Evolutionary conservation across 2,329 filamentous ascomycete genomes (phyloP).

Genomic region (Metarhizium brunneum): DNA sequence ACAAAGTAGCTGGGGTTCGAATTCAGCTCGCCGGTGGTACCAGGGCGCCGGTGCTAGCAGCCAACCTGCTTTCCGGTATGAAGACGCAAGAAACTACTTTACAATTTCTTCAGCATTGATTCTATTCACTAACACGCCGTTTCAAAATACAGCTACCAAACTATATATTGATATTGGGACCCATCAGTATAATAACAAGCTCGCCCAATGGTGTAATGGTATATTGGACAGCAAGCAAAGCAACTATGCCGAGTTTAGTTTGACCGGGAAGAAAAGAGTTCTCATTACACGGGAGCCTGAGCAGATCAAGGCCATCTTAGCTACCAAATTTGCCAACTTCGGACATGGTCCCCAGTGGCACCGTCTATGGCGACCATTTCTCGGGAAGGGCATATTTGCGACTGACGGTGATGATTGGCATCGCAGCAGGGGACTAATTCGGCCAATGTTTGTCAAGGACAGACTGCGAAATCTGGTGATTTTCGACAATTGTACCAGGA

Average conservation of each 20-base stretch:
- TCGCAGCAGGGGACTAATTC: slow-evolving; percentile 40
- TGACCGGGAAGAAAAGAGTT: slow-evolving; percentile 16
- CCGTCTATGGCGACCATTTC: slow-evolving; percentile 31
- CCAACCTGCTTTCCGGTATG: slow-evolving; percentile 25
- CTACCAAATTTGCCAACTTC: slow-evolving; percentile 47
- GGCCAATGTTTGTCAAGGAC: slow-evolving; percentile 42
- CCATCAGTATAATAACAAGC: slow-evolving; percentile 10
- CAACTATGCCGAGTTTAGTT: slow-evolving; percentile 12
- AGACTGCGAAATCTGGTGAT: slow-evolving; percentile 40
- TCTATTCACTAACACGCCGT: not conserved
- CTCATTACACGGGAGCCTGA: slow-evolving; percentile 43
- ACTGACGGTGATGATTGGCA: slow-evolving; percentile 45
- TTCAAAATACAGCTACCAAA: slow-evolving; percentile 6
- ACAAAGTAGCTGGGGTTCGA: slow-evolving; percentile 14
- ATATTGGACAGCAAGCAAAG: slow-evolving; percentile 6
- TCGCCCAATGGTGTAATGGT: slow-evolving; percentile 10
- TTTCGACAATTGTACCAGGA: slow-evolving; percentile 50
- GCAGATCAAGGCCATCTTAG: slow-evolving; percentile 47
- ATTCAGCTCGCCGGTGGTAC: slow-evolving; percentile 24
- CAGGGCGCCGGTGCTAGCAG: slow-evolving; percentile 21
- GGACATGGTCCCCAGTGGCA: slow-evolving; percentile 34
- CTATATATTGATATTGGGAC: slow-evolving; percentile 12
- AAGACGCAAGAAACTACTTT: not conserved
- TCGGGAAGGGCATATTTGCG: slow-evolving; percentile 48
- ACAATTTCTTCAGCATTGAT: not conserved